Base-by-base conservation (phyloP, 495 filamentous ascomycete species). In the Tuber melanosporum region DNA sequence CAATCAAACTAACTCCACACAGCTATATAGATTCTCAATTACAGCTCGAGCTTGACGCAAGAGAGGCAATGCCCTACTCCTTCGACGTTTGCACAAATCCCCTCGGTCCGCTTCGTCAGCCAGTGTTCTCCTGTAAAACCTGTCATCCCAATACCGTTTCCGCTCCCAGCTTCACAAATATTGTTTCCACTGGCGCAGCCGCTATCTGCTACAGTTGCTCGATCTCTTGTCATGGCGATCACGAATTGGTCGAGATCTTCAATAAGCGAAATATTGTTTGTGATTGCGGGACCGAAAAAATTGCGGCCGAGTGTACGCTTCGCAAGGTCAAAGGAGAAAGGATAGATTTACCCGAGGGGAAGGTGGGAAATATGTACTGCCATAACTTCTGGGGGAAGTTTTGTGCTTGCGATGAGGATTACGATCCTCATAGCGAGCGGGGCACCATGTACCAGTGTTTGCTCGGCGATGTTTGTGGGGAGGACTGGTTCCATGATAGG, bases 371-470 rank as follows among this genome's bases (percentile, higher is more conserved):
- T 87, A 89, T 88, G 80, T 98, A 98, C 85, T 96, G 97, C 81
- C 91, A 97, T 49, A 99, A 99, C 85, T 98, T 95, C 79, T 89
- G 89, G 79, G 97, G 97, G 78, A 88, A 89, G 73, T 99, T 98
- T 85, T 99, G 96, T 84, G 93, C 92, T 19, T 99, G 96, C 82
- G 89, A 88, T 43, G 90, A 93, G 81, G 88, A 93, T 73, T 99
- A 99, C 82, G 90, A 96, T 81, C 89, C 94, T 0, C 86, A 93
- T 62, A 86, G 91, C 82, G 93, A 99, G 84, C 94, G 93, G 80
- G 95, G 95, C 2, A 98, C 94, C n/a, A 99, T 99, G 96, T 98
- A 95, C 83, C 96, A 99, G 85, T 99, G 96, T 84, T 84, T 98
- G 3, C 87, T 99, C 6, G 94, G 93, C 0, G 91, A 90, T 0